Conservation (phyloP, 83 land plant genomes). For the Isoetes engelmannii region DNA sequence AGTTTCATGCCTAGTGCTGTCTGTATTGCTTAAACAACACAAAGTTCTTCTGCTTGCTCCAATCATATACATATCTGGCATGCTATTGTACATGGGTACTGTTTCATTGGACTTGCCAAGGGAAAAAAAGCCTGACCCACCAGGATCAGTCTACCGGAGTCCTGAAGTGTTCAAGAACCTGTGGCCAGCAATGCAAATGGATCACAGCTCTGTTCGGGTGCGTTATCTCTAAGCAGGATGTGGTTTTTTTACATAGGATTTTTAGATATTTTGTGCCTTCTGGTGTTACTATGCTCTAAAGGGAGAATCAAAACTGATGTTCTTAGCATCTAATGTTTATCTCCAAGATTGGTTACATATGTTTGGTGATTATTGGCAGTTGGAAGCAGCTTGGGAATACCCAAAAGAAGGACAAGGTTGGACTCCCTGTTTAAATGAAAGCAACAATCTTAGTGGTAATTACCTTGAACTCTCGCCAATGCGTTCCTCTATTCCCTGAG, state of each 20-base stretch:
- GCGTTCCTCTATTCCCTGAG: background rate
- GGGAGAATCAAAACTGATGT: too few species aligned
- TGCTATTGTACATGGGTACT: slow-evolving; percentile 80
- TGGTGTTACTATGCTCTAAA: background rate
- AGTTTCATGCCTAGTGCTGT: slow-evolving; percentile 46
- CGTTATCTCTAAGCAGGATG: slow-evolving; percentile 15
- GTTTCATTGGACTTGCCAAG: slow-evolving; percentile 54
- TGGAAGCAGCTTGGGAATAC: slow-evolving; percentile 13
- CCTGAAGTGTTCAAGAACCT: slow-evolving; percentile 61
- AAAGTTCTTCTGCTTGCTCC: slow-evolving; percentile 74
- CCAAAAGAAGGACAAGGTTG: slow-evolving; percentile 17
- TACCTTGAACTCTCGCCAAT: background rate
- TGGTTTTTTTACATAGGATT: background rate
- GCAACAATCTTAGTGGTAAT: too few species aligned
- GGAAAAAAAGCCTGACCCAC: slow-evolving; percentile 35
- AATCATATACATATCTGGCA: slow-evolving; percentile 63
- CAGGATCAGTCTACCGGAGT: slow-evolving; percentile 72
- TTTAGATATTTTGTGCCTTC: background rate
- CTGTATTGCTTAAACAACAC: slow-evolving; percentile 59
- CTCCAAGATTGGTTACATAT: too few species aligned
- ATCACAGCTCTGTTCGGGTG: slow-evolving; percentile 64
- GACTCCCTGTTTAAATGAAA: slow-evolving; percentile 12
- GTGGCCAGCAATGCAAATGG: slow-evolving; percentile 54
- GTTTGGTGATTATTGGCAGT: too few species aligned
- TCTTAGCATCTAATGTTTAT: too few species aligned